Base-by-base conservation (phyloP, 306 rosid genomes). In the Sphenostylis stenocarpa region DNA sequence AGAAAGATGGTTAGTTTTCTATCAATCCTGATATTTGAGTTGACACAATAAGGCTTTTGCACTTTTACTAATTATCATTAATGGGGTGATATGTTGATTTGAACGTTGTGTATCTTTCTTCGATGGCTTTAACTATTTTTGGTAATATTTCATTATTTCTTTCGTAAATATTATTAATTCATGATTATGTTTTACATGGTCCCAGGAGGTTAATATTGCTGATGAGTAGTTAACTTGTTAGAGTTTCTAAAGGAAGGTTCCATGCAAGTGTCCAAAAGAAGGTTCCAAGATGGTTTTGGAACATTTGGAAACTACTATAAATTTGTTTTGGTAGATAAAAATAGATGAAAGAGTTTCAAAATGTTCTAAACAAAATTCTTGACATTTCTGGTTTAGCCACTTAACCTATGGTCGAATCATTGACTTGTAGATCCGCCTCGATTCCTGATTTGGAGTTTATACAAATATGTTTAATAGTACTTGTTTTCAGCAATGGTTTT, bases 1-100 rank as follows among this genome's bases (percentile, higher is more conserved):
- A n/a, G 56, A 77, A 63, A 15, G 31, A 34, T 4, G 92, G 98
- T 92, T 74, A 83, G 96, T 87, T 51, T 73, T 68, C 20, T 70
- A 75, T 60, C 39, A 51, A 43, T 55, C 57, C 24, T 77, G 14
- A 12, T 60, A 73, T 44, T 70, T 49, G 53, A 72, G 24, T 15
- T 72, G 36, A 15, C 49, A 24, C 11, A 52, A 20, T n/a, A 24
- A 77, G 52, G 24, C 33, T 51, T 39, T 60, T 36, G 77, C 44
- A 20, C 48, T 67, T 67, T 60, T 19, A 48, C 41, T 44, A 26
- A 51, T 49, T 36, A 49, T 26, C 65, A 17, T 49, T 69, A 29
- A 43, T 68, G 9, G 19, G 7, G 24, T 23, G 38, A 34, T 24
- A n/a, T 58, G 13, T 47, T 20, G 7, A 64, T 53, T 33, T 41